A percentile compares a stretch with the other conserved stretches of the same genome.
Conservation (phyloP, 2,329 filamentous ascomycete species). For the Lachnellula hyalina region DNA sequence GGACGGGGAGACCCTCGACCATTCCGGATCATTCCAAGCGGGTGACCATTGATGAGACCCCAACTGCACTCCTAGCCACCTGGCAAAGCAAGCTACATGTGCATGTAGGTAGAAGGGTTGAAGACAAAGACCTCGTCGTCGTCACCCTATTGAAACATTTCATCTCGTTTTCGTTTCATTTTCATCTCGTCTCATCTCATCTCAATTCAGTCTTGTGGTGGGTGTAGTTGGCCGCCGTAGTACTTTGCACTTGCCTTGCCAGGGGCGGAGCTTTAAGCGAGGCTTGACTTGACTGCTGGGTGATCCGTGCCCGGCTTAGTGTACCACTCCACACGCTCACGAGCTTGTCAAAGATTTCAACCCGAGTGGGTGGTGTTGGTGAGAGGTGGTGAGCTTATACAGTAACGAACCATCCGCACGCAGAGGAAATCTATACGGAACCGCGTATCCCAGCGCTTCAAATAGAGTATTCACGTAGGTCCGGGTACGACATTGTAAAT, state of each 20-base stretch:
- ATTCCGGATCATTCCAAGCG: no score
- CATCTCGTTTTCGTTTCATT: no score
- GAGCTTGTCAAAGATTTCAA: conserved; percentile 23
- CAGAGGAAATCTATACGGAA: background rate
- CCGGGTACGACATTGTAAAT: background rate
- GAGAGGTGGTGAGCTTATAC: conserved; percentile 7
- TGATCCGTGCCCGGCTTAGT: conserved; percentile 6
- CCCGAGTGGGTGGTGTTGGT: conserved; percentile 7
- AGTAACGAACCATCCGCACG: conserved; percentile 2
- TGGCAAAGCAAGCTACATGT: background rate
- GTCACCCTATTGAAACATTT: no score
- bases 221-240: background rate
- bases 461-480: background rate
- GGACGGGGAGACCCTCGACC: no score
- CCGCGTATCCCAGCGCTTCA: background rate
- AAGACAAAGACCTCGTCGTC: background rate
- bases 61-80: background rate
- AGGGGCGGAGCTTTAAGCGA: background rate
- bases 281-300: conserved; percentile 3
- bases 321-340: conserved; percentile 14
- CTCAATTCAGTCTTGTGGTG: no score
- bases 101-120: background rate
- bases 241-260: background rate
- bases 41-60: background rate
- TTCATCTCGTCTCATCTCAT: no score